Evolutionary conservation across 805 yeast genomes (phyloP).

Genomic region (Metschnikowia orientalis): DNA sequence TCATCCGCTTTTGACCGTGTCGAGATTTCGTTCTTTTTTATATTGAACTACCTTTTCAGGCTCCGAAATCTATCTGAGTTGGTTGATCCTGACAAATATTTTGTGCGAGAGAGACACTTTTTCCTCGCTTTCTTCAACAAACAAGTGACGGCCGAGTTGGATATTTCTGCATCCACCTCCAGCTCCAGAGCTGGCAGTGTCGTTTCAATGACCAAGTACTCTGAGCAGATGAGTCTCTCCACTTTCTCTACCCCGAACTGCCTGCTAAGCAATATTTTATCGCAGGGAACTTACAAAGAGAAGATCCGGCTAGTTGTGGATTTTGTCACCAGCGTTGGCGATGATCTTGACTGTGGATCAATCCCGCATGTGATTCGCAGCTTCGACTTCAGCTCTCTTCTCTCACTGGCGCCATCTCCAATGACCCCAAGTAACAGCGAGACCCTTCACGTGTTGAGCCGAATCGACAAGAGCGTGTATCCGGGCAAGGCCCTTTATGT

Average conservation of each 20-base stretch:
- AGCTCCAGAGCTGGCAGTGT: conserved; percentile 15
- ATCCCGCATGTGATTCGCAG: conserved; percentile 7
- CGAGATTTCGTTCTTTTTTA: conserved; percentile 15
- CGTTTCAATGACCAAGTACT: conserved; percentile 11
- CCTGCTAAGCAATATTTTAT: conserved; percentile 12
- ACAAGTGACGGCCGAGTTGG: conserved; percentile 15
- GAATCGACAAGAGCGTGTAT: conserved; percentile 11
- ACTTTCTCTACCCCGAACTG: not conserved
- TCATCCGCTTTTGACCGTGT: conserved; percentile 13
- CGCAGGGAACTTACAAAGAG: conserved; percentile 18
- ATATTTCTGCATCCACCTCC: conserved; percentile 15
- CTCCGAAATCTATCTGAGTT: conserved; percentile 7
- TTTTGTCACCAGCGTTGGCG: conserved; percentile 8
- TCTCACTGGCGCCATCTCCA: conserved; percentile 2
- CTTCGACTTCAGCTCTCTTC: conserved; percentile 9
- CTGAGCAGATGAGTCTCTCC: conserved; percentile 1
- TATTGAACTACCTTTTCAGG: conserved; percentile 12
- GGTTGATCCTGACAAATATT: conserved; percentile 8
- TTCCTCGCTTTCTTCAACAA: conserved; percentile 11
- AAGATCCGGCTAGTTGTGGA: conserved; percentile 14
- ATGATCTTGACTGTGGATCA: conserved; percentile 9
- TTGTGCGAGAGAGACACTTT: conserved; percentile 8
- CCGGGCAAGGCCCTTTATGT: conserved; percentile 16
- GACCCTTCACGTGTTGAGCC: conserved; percentile 5
- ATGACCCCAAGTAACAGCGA: conserved; percentile 6